phyloP scores from a whole-genome alignment of 2,329 filamentous ascomycete genomes.

The Fusarium oligoseptatum region DNA sequence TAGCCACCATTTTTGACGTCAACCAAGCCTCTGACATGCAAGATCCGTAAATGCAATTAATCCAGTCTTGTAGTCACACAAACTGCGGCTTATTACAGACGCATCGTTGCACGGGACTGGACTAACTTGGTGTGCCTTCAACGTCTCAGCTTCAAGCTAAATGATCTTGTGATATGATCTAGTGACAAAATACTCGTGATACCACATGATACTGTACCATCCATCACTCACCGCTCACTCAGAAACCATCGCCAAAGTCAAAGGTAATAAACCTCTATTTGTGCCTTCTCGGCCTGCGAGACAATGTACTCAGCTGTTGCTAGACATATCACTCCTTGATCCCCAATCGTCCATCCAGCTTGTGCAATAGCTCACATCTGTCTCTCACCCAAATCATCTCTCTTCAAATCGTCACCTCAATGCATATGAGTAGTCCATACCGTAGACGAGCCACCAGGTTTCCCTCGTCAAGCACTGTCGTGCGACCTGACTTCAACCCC shows the following conservation, averaged over 20 bases:
- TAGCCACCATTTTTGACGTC: constrained; percentile 22
- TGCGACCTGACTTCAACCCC: constrained; percentile 53
- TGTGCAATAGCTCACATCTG: constrained; percentile 34
- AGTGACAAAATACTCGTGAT: neutral
- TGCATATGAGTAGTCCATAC: constrained; percentile 16
- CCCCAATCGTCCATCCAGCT: constrained; percentile 27
- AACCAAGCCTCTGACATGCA: constrained; percentile 15
- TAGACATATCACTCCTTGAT: constrained; percentile 38
- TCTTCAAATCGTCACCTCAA: constrained; percentile 25
- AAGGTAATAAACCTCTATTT: constrained; percentile 26
- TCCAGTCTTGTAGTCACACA: constrained; percentile 7
- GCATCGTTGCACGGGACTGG: constrained; percentile 25
- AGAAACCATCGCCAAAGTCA: neutral
- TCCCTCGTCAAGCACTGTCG: constrained; percentile 56
- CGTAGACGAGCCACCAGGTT: constrained; percentile 45
- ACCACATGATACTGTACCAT: constrained; percentile 21
- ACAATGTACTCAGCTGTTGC: constrained; percentile 34
- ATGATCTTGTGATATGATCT: neutral
- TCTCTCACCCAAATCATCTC: constrained; percentile 31
- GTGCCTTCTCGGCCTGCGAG: constrained; percentile 38
- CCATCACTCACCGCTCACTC: constrained; percentile 35
- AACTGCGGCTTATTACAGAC: constrained; percentile 17
- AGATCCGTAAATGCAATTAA: constrained; percentile 4
- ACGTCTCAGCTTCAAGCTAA: constrained; percentile 14
- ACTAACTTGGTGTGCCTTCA: neutral